These are phyloP conservation scores for Cladophialophora bantiana DNA, from an alignment of 2,329 filamentous ascomycete genomes.

Conservation along the genomic window DNA sequence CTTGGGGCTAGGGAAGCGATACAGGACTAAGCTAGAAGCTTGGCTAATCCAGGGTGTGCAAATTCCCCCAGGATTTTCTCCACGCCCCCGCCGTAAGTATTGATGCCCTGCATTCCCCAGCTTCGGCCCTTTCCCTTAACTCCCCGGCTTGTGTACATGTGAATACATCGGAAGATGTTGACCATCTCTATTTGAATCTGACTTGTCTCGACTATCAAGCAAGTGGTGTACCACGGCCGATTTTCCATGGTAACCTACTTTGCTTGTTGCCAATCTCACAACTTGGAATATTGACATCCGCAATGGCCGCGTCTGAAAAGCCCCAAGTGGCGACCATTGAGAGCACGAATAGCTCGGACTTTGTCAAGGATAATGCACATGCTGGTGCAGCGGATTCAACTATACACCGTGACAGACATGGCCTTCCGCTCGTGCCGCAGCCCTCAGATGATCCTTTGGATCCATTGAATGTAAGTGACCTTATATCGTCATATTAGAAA, in stretches of 20 bases:
- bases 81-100: neutral
- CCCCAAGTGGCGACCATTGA: neutral
- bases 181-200: neutral
- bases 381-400: neutral
- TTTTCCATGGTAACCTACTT: neutral
- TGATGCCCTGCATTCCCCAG: neutral
- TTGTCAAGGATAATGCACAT: neutral
- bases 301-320: neutral
- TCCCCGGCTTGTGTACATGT: neutral
- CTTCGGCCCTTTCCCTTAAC: neutral
- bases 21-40: neutral
- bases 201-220: neutral
- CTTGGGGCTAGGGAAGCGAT: neutral
- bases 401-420: neutral
- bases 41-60: neutral
- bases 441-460: conserved; percentile 3
- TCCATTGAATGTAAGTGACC: conserved; percentile 1
- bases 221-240: neutral
- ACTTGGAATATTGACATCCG: neutral
- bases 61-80: neutral
- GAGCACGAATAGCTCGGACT: neutral
- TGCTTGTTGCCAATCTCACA: neutral
- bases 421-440: neutral
- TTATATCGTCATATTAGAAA: neutral
- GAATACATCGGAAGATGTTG: neutral